Conservation (phyloP, 2,329 filamentous ascomycete species). For the Venturia carpophila region DNA sequence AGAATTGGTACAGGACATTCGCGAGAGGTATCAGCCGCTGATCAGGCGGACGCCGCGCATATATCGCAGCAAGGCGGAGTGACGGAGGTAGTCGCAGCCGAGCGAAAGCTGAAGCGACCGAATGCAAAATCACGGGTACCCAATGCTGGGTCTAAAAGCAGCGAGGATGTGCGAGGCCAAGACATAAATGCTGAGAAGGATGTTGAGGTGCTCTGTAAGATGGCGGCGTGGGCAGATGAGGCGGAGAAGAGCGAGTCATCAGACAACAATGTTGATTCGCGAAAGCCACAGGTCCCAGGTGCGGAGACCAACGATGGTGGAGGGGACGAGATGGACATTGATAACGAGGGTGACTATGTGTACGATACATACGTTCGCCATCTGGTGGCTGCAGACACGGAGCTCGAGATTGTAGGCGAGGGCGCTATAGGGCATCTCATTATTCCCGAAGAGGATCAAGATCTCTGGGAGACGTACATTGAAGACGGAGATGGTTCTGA, state of each 20-base stretch:
- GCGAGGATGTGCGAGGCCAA: neutral
- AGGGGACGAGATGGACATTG: slow-evolving; percentile 37
- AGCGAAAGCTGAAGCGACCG: slow-evolving; percentile 15
- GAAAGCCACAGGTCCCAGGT: slow-evolving; percentile 21
- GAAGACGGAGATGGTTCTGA: slow-evolving; percentile 45
- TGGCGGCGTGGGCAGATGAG: slow-evolving; percentile 15
- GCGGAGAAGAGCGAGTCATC: neutral
- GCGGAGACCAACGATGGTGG: slow-evolving; percentile 22
- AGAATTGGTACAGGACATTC: neutral
- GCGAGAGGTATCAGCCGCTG: neutral
- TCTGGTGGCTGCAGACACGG: slow-evolving; percentile 27
- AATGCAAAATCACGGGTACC: slow-evolving; percentile 1
- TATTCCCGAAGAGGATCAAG: slow-evolving; percentile 44
- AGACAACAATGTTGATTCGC: slow-evolving; percentile 22
- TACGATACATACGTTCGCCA: slow-evolving; percentile 55
- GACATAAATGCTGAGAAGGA: neutral
- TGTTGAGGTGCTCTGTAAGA: neutral
- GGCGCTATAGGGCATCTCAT: slow-evolving; percentile 40
- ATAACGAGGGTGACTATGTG: slow-evolving; percentile 46
- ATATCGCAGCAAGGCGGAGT: slow-evolving; percentile 7
- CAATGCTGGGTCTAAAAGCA: neutral
- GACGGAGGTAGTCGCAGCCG: neutral
- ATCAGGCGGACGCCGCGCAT: neutral
- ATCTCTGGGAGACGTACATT: slow-evolving; percentile 50
- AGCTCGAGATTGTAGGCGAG: slow-evolving; percentile 31